phyloP scores from a whole-genome alignment of 495 filamentous ascomycete genomes.

The Podospora pseudoanserina region DNA sequence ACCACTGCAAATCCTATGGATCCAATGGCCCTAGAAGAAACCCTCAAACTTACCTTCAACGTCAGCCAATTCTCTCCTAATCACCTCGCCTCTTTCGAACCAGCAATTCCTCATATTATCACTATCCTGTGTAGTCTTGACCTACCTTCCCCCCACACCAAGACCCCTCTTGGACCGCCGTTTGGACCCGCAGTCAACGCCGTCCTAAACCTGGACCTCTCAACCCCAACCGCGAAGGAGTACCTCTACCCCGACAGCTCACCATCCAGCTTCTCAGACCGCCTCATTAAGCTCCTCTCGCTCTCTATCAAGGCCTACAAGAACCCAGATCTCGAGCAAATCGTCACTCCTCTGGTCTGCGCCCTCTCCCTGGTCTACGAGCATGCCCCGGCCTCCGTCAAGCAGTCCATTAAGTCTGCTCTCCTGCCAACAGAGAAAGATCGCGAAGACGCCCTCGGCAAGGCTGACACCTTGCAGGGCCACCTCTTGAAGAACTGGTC shows the following conservation, averaged over 20 bases:
- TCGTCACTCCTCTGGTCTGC: slow-evolving; percentile 66
- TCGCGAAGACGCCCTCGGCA: slow-evolving; percentile 73
- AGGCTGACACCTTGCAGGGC: slow-evolving; percentile 68
- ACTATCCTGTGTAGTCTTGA: slow-evolving; percentile 57
- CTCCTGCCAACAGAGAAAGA: slow-evolving; percentile 79
- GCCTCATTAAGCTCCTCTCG: slow-evolving; percentile 70
- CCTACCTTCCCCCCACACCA: slow-evolving; percentile 26
- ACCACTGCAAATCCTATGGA: slow-evolving; percentile 57
- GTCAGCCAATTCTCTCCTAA: slow-evolving; percentile 55
- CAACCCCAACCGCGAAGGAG: slow-evolving; percentile 32
- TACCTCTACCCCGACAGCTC: slow-evolving; percentile 65
- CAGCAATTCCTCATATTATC: slow-evolving; percentile 67
- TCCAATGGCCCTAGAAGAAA: slow-evolving; percentile 76
- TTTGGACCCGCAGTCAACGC: slow-evolving; percentile 68
- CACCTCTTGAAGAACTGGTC: slow-evolving; percentile 77
- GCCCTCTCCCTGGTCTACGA: slow-evolving; percentile 69
- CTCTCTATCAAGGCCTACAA: slow-evolving; percentile 56
- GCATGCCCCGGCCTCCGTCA: slow-evolving; percentile 61
- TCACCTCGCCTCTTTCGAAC: slow-evolving; percentile 56
- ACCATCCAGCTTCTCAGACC: slow-evolving; percentile 59
- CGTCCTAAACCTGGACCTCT: slow-evolving; percentile 72
- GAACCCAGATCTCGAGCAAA: slow-evolving; percentile 64
- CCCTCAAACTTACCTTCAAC: slow-evolving; percentile 86
- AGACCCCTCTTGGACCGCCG: slow-evolving; percentile 42
- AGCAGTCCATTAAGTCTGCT: slow-evolving; percentile 57